Evolutionary conservation across 2,329 filamentous ascomycete genomes (phyloP), one percentile per base, ranked within the genome.

Genomic region (Chalaropsis thielavioides): DNA sequence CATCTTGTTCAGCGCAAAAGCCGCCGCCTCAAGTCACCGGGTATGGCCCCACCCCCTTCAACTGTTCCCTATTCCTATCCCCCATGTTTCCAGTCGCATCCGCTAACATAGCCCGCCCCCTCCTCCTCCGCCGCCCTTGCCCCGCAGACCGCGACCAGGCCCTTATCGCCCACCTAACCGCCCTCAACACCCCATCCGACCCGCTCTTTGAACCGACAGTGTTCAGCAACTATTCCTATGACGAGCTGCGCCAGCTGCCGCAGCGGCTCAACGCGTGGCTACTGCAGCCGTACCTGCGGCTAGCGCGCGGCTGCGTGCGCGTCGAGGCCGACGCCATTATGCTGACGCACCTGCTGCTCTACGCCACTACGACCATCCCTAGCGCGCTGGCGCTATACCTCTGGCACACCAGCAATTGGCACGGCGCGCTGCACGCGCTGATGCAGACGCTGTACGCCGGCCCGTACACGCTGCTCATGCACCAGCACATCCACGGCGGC

Each of bases 401-500:
- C 2, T 24, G 49, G 22, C 49, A 22, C 49, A 27, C 49, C n/a
- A 81, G 79, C 10, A 89, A 82, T 75, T 69, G 81, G 44, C 89
- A 91, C 73, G 89, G 81, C 10, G 69, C 89, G 17, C 69, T 84
- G 35, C 89, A 92, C 71, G 77, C 80, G 63, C 70, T 81, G 10
- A 84, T 90, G 78, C 83, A 88, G 70, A 75, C 81, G 41, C 88
- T 80, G 72, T 91, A 86, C 71, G 82, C 85, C 63, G 88, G 88
- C 7, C 78, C 85, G 1, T 92, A 90, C 75, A 92, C 88, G 0
- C 78, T 92, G 44, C 84, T 92, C 82, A 88, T 89, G 80, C 89
- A 92, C 71, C 88, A 92, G 71, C 89, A 92, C 72, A 92, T 92
- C 69, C 89, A 92, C 72, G 84, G 84, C 77, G 80, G 84, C 58